These are phyloP conservation scores for Hibiscus trionum DNA, from an alignment of 345 rosid species.

Conservation along the genomic window DNA sequence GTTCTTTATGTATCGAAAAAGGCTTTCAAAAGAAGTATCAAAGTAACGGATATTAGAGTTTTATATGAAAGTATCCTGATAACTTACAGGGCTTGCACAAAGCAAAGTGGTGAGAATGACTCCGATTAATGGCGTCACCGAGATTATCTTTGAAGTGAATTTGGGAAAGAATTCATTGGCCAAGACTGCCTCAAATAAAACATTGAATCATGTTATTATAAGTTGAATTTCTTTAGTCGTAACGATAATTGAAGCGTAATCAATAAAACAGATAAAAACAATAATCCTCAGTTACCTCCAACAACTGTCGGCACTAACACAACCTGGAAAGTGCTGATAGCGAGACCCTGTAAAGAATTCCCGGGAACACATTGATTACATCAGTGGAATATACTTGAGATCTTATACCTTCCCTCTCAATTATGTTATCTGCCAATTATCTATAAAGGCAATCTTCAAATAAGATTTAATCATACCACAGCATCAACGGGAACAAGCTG, in stretches of 20 bases:
- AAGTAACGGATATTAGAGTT: slow-evolving; percentile 1
- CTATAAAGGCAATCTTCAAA: background rate
- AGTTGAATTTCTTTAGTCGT: background rate
- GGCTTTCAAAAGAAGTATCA: background rate
- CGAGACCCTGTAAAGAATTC: slow-evolving; percentile 58
- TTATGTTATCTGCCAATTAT: background rate
- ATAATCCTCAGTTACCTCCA: slow-evolving; percentile 47
- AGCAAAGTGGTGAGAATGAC: slow-evolving; percentile 88
- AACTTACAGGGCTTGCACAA: slow-evolving; percentile 95
- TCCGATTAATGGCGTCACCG: slow-evolving; percentile 85
- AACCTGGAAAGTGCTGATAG: slow-evolving; percentile 94
- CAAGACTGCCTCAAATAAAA: slow-evolving; percentile 49
- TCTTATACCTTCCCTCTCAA: too few species aligned
- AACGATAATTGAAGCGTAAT: background rate
- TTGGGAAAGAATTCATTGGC: slow-evolving; percentile 88
- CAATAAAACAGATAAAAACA: background rate
- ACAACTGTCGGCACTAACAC: slow-evolving; percentile 79
- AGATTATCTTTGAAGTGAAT: slow-evolving; percentile 69
- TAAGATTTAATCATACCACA: slow-evolving; percentile 43
- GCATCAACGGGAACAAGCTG: slow-evolving; percentile 99
- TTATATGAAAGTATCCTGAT: background rate
- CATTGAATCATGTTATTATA: slow-evolving; percentile 2
- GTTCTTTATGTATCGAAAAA: background rate
- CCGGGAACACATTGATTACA: slow-evolving; percentile 3
- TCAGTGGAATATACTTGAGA: background rate